Evolutionary conservation across 2,329 filamentous ascomycete genomes (phyloP).

Genomic region (Juglanconis sp.): DNA sequence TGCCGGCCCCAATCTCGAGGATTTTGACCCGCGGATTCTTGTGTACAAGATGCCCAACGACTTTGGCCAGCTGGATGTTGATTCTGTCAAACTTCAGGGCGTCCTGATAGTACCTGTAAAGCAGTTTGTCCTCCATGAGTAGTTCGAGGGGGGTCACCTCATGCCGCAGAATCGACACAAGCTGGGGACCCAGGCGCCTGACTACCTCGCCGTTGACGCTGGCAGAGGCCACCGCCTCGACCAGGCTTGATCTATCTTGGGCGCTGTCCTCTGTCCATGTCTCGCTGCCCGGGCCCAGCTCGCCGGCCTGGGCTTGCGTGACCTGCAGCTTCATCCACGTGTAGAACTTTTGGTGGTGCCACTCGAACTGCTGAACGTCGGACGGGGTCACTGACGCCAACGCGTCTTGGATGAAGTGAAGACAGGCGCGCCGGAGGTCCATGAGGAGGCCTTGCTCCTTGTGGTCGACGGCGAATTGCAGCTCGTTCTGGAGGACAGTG

Average conservation of each 20-base stretch:
- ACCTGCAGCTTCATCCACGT: slow-evolving; percentile 1
- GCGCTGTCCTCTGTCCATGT: neutral
- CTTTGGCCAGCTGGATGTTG: slow-evolving; percentile 24
- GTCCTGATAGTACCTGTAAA: slow-evolving; percentile 32
- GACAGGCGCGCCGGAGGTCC: slow-evolving; percentile 1
- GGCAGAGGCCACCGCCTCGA: slow-evolving; percentile 10
- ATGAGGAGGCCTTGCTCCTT: neutral
- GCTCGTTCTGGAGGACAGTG: neutral
- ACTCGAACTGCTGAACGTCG: neutral
- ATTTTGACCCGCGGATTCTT: slow-evolving; percentile 20
- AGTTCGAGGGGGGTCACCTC: slow-evolving; percentile 31
- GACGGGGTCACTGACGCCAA: neutral
- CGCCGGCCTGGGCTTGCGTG: neutral
- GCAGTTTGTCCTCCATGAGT: slow-evolving; percentile 30
- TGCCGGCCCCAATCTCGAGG: no score
- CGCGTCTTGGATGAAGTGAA: slow-evolving; percentile 13
- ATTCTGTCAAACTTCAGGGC: slow-evolving; percentile 22
- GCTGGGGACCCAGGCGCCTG: slow-evolving; percentile 26
- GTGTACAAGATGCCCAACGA: slow-evolving; percentile 22
- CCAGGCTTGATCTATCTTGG: no score
- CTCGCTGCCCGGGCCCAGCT: neutral
- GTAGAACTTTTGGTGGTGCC: neutral
- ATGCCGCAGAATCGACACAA: slow-evolving; percentile 30
- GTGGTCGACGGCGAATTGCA: neutral
- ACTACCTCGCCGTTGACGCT: slow-evolving; percentile 29